Conservation (phyloP, 2,329 filamentous ascomycete genomes). For the Diaporthe citrichinensis region DNA sequence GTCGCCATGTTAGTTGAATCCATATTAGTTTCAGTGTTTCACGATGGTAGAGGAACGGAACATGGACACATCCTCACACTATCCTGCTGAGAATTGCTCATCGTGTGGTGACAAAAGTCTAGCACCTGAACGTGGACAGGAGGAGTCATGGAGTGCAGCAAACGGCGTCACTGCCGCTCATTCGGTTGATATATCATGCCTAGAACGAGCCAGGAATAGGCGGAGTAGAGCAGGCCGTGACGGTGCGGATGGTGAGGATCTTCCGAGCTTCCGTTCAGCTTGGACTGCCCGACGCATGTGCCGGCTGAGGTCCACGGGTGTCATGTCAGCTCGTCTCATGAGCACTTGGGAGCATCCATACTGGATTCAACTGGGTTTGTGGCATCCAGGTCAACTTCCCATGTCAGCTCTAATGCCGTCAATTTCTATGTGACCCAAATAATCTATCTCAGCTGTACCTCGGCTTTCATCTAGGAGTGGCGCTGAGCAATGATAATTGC, state of each 20-base stretch:
- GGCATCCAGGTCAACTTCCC: not conserved
- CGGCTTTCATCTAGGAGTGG: not conserved
- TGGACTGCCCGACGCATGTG: not conserved
- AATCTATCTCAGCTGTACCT: not conserved
- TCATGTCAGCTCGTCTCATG: not conserved
- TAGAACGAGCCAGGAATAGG: too few species aligned
- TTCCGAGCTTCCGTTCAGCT: conserved; percentile 19
- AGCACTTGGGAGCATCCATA: not conserved
- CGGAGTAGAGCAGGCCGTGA: not conserved
- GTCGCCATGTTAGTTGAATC: not conserved
- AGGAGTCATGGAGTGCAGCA: not conserved
- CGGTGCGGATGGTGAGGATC: not conserved
- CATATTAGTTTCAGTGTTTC: not conserved
- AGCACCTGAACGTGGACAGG: not conserved
- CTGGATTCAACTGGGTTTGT: not conserved
- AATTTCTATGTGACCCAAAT: not conserved
- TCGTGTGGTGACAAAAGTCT: not conserved
- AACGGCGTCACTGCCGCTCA: too few species aligned
- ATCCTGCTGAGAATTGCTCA: not conserved
- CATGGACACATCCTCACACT: too few species aligned
- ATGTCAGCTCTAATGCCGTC: not conserved
- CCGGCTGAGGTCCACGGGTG: not conserved
- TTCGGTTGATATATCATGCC: not conserved
- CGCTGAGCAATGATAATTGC: not conserved
- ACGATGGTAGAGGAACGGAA: not conserved